These are phyloP conservation scores for Ajuga chamaepitys DNA, from an alignment of 257 asterid species.

Conservation along the genomic window DNA sequence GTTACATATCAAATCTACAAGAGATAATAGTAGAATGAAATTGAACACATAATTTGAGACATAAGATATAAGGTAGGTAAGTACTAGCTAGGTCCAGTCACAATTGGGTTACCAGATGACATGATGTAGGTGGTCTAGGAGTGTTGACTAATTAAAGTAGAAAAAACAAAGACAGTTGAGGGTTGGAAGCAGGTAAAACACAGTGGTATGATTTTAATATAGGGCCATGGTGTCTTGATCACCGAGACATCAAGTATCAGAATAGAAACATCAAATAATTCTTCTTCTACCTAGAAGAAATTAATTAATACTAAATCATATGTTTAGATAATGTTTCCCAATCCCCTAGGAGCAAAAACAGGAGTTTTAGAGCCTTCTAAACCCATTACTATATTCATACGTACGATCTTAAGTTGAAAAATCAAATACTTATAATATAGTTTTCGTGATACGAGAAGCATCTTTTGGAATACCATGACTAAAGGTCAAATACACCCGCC, in stretches of 20 bases:
- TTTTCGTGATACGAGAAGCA: conserved; percentile 32
- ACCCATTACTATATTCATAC: conserved; percentile 25
- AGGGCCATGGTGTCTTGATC: neutral
- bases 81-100: conserved; percentile 20
- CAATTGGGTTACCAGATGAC: conserved; percentile 35
- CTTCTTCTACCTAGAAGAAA: too few species aligned
- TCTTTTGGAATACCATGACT: conserved; percentile 24
- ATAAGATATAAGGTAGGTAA: conserved; percentile 26
- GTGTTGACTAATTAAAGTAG: conserved; percentile 32
- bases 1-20: conserved; percentile 5
- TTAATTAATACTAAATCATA: too few species aligned
- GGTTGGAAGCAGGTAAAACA: conserved; percentile 43
- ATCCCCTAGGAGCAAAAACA: conserved; percentile 31
- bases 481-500: conserved; percentile 11
- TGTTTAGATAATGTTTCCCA: conserved; percentile 61
- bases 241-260: conserved; percentile 56
- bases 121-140: conserved; percentile 40
- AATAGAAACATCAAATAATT: conserved; percentile 62
- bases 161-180: conserved; percentile 30
- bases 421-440: conserved; percentile 17
- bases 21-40: neutral
- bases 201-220: conserved; percentile 17
- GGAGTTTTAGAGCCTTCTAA: conserved; percentile 52
- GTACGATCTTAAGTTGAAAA: conserved; percentile 22
- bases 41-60: conserved; percentile 6